Evolutionary conservation across 805 yeast genomes (phyloP).

Genomic region (Komagataella pastoris): DNA sequence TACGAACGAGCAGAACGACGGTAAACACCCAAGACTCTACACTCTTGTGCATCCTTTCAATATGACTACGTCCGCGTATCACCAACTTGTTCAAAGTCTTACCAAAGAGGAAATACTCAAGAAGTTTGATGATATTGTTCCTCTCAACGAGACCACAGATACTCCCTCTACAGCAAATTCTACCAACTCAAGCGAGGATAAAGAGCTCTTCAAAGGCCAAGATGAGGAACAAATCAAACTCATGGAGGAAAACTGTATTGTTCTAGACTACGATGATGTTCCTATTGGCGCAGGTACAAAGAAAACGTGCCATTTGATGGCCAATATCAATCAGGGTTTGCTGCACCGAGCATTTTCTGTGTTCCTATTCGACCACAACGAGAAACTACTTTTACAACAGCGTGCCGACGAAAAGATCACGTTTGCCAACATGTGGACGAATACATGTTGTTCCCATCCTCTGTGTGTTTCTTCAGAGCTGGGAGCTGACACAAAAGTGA

Average conservation of each 20-base stretch:
- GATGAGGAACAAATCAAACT: constrained; percentile 88
- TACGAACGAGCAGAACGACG: background rate
- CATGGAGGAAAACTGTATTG: constrained; percentile 96
- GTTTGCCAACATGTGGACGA: constrained; percentile 95
- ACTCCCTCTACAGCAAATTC: constrained; percentile 30
- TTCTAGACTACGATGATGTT: constrained; percentile 72
- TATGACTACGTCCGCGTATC: constrained; percentile 17
- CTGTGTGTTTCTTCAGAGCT: constrained; percentile 71
- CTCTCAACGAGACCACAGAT: constrained; percentile 47
- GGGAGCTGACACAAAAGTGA: constrained; percentile 29
- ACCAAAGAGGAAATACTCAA: constrained; percentile 33
- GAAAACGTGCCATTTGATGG: constrained; percentile 80
- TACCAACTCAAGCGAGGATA: constrained; percentile 15
- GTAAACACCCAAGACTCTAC: background rate
- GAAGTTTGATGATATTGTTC: constrained; percentile 56
- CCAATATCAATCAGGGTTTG: constrained; percentile 72
- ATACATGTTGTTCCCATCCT: constrained; percentile 98
- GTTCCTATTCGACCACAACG: constrained; percentile 73
- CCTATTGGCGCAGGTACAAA: constrained; percentile 93
- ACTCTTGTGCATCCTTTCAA: constrained; percentile 1
- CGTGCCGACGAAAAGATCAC: constrained; percentile 96
- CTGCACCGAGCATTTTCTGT: constrained; percentile 94
- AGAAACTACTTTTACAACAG: constrained; percentile 77
- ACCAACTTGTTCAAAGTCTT: constrained; percentile 39
- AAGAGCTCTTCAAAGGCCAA: constrained; percentile 60